phyloP scores from a whole-genome alignment of 2,329 filamentous ascomycete species.

The Monosporascus sp. region DNA sequence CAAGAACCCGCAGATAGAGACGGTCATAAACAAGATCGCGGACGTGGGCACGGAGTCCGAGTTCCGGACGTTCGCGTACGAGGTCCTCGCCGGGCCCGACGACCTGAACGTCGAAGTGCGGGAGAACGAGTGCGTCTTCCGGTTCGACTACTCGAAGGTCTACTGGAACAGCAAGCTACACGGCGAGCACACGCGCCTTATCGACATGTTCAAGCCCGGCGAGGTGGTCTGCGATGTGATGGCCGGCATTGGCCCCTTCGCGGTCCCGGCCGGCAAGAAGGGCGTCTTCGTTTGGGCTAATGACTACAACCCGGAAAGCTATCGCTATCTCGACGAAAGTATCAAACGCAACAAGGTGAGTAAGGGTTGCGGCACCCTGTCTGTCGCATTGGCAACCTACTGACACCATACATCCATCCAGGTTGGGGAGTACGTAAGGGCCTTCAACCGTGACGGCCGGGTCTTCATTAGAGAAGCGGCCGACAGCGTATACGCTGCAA shows the following conservation, averaged over 20 bases:
- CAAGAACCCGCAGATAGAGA: conserved; percentile 77
- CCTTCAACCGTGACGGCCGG: conserved; percentile 78
- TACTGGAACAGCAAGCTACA: conserved; percentile 97
- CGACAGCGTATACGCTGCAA: conserved; percentile 51
- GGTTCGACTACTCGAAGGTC: conserved; percentile 91
- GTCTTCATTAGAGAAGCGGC: conserved; percentile 72
- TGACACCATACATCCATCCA: conserved; percentile 20
- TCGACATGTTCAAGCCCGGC: conserved; percentile 70
- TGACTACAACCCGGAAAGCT: conserved; percentile 91
- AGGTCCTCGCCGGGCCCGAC: conserved; percentile 74
- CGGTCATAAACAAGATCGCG: conserved; percentile 94
- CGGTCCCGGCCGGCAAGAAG: conserved; percentile 83
- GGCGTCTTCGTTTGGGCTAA: conserved; percentile 94
- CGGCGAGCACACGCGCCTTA: conserved; percentile 78
- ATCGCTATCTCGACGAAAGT: conserved; percentile 63
- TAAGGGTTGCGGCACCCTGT: background rate
- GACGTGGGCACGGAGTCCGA: conserved; percentile 80
- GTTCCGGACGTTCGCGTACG: conserved; percentile 89
- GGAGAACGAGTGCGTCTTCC: conserved; percentile 81
- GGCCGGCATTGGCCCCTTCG: conserved; percentile 95
- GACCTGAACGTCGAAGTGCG: conserved; percentile 78
- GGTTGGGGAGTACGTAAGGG: conserved; percentile 64
- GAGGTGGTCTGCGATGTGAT: conserved; percentile 95
- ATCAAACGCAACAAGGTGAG: conserved; percentile 73
- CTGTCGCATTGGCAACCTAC: background rate